Conservation (phyloP, 1,284 basidiomycete genomes). For the Neotropicomus parvogracilis region DNA sequence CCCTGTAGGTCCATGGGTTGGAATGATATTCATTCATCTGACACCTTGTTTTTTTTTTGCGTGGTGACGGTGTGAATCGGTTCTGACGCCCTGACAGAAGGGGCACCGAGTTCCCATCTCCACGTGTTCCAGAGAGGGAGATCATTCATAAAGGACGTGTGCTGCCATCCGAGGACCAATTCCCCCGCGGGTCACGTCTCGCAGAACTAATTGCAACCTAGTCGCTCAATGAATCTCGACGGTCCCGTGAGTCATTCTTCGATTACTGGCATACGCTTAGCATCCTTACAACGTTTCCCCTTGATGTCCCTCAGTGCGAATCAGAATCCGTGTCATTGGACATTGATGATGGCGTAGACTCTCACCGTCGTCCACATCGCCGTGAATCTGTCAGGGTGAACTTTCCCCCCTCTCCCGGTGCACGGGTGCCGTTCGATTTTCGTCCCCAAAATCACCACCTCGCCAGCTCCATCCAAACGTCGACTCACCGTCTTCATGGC, state of each 20-base stretch:
- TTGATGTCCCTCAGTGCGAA: slow-evolving; percentile 8
- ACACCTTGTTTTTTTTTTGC: slow-evolving; percentile 19
- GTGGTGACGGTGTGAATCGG: slow-evolving; percentile 14
- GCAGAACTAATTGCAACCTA: neutral
- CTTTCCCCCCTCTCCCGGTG: neutral
- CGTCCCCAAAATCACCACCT: neutral
- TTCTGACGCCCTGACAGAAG: neutral
- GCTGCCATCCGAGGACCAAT: neutral
- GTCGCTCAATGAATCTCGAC: slow-evolving; percentile 16
- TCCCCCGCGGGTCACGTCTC: neutral
- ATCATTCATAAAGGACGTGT: slow-evolving; percentile 16
- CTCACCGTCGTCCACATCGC: neutral
- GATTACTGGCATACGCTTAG: neutral
- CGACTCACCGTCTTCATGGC: neutral
- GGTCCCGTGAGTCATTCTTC: slow-evolving; percentile 16
- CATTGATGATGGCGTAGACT: neutral
- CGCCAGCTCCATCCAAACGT: neutral
- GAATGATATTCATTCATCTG: neutral
- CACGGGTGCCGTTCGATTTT: neutral
- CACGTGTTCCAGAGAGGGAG: neutral
- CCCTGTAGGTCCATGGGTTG: slow-evolving; percentile 23
- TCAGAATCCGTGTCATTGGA: slow-evolving; percentile 13
- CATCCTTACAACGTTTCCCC: neutral
- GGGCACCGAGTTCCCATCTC: neutral
- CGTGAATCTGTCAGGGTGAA: slow-evolving; percentile 2